phyloP scores from a whole-genome alignment of 345 rosid genomes.

The Camelina hispida region DNA sequence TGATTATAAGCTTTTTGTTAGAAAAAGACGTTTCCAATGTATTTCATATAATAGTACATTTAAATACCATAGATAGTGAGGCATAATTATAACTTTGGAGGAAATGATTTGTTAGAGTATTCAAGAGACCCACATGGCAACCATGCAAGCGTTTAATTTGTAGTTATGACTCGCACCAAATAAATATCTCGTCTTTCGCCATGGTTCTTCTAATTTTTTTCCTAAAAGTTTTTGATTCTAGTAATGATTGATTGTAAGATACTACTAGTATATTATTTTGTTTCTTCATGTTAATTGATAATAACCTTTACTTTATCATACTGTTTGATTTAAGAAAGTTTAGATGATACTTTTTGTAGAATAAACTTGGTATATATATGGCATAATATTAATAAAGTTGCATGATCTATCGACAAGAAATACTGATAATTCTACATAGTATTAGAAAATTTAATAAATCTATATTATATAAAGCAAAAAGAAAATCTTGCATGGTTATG shows the following conservation, averaged over 20 bases:
- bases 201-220: background rate
- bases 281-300: constrained; percentile 1
- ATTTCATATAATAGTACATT: constrained; percentile 7
- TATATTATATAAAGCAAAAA: no score
- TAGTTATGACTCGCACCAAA: constrained; percentile 43
- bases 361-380: background rate
- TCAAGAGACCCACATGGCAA: constrained; percentile 41
- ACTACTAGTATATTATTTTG: background rate
- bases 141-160: constrained; percentile 41
- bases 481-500: no score
- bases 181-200: constrained; percentile 15
- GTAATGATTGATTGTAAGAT: constrained; percentile 22
- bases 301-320: background rate
- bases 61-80: constrained; percentile 37
- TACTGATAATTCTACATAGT: no score
- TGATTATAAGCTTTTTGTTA: constrained; percentile 8
- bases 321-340: background rate
- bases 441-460: no score
- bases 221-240: constrained; percentile 21
- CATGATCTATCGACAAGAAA: background rate
- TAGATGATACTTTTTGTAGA: background rate
- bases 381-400: background rate
- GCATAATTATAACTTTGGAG: constrained; percentile 25
- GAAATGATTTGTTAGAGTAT: constrained; percentile 15
- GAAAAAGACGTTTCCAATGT: constrained; percentile 19